Base-by-base conservation (phyloP, 2,329 filamentous ascomycete species). In the Monosporascus sp. region DNA sequence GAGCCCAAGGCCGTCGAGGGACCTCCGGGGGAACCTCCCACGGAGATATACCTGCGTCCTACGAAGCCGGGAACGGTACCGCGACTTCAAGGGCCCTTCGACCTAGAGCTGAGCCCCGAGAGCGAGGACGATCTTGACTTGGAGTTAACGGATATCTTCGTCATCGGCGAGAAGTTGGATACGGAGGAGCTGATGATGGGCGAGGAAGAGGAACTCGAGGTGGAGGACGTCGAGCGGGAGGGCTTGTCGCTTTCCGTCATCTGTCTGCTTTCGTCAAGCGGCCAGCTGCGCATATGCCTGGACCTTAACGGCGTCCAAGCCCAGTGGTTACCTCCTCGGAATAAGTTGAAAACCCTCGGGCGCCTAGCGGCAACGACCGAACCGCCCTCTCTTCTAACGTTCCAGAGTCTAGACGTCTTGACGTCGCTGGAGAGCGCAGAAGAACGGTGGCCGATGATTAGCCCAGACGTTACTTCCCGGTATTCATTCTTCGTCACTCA, bases 401-500 rank as follows among this genome's bases (percentile, higher is more conserved):
- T 86, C 63, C 82, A 87, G 60, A 80, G 80, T 31, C 74, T 87
- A 51, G 84, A 86, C 58, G 82, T 81, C 3, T 76, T 84, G 63
- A 77, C 71, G 51, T 72, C 75, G 0, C 68, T 74, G 7, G 84
- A 87, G 64, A 73, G 81, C 45, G 78, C 70, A 53, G 74, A 80
- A 40, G 78, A 79, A 44, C 76, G 75, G 58, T 87, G 84, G 84
- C 84, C 84, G 6, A 76, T 84, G 40, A 85, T 87, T 60, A 85
- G 81, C 59, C 64, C 74, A 6, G 84, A 87, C 58, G 77, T 80
- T 51, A 80, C 77, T 41, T 86, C 83, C 5, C 76, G 82, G 37
- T 87, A 87, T 65, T 78, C 74, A 15, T 84, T 87, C 60, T 86
- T 79, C 57, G 72, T 87, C 51, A 86, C 83, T 0, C 79, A 85